Evolutionary conservation across 2,329 filamentous ascomycete genomes (phyloP), one percentile per base, ranked within the genome.

Genomic region (Neodidymelliopsis sp.): DNA sequence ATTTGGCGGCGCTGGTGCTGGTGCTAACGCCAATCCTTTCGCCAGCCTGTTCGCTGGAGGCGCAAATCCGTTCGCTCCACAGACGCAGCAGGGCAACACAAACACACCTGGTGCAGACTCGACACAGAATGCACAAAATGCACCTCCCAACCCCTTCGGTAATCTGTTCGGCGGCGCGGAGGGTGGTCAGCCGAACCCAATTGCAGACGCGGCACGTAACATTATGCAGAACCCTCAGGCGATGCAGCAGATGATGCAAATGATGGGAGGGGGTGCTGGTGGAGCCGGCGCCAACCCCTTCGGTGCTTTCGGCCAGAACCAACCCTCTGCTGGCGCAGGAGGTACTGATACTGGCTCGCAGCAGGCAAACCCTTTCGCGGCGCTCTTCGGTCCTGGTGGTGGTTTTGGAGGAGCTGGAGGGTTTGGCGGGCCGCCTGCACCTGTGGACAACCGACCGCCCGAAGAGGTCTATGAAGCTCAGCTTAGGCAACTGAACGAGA

Each of bases 391-490:
- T 13, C 74, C 84, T 56, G 76, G 75, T 29, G 67, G 61, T 11
- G 64, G 74, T n/a, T 74, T 73, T 48, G 52, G 63, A 31, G 57
- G 71, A n/a, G n/a, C n/a, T n/a, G n/a, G n/a, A 50, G 70, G 70
- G 27, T 72, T 66, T 25, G 59, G 71, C n/a, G 60, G 59, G 4
- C 53, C 68, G n/a, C 66, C 68, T n/a, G 58, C 69, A 25, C 88
- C 91, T 4, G 74, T 82, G 2, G 94, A 99, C 74, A 96, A 82
- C 66, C 83, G 93, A 54, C 92, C 94, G 4, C 93, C 94, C 0
- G 94, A 99, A 78, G 94, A 97, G 74, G 81, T 90, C 50, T 99
- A 96, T 64, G 91, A 89, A 3, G 86, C 90, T 23, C 93, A 99
- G 75, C 79, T 99, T 38, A 82, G 91, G 52, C 91, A 97, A 75